phyloP scores from a whole-genome alignment of 345 rosid species.

The Kandelia obovata region DNA sequence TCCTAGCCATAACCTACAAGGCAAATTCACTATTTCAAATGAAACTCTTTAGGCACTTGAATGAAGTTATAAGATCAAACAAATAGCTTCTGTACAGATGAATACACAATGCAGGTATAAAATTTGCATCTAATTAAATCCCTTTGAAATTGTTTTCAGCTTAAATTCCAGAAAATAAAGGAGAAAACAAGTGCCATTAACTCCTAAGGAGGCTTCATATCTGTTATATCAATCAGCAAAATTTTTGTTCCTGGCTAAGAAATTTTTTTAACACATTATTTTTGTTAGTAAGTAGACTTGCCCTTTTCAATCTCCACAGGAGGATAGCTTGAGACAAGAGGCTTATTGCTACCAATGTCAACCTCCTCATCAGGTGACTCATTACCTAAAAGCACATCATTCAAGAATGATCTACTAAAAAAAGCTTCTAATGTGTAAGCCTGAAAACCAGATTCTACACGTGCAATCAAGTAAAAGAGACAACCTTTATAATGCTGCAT shows the following conservation, averaged over 20 bases:
- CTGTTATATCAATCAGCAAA: not conserved
- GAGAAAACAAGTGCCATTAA: not conserved
- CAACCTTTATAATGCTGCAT: conserved; percentile 19
- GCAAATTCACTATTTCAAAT: not conserved
- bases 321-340: conserved; percentile 20
- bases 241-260: not conserved
- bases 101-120: not conserved
- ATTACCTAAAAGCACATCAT: conserved; percentile 20
- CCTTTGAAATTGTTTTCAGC: not conserved
- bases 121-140: no score
- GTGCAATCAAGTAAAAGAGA: conserved; percentile 7
- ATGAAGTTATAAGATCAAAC: not conserved
- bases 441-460: not conserved
- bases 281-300: conserved; percentile 17
- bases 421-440: not conserved
- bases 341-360: conserved; percentile 28
- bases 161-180: not conserved
- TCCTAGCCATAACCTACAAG: not conserved
- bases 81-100: not conserved
- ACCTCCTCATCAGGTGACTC: conserved; percentile 21
- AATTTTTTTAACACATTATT: not conserved
- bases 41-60: not conserved
- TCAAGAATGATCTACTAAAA: not conserved
- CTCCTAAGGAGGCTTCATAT: not conserved
- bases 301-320: conserved; percentile 27